These are phyloP conservation scores for Gryganskiella cystojenkinii DNA, from an alignment of 192 early-diverging fungal species.

Conservation along the genomic window DNA sequence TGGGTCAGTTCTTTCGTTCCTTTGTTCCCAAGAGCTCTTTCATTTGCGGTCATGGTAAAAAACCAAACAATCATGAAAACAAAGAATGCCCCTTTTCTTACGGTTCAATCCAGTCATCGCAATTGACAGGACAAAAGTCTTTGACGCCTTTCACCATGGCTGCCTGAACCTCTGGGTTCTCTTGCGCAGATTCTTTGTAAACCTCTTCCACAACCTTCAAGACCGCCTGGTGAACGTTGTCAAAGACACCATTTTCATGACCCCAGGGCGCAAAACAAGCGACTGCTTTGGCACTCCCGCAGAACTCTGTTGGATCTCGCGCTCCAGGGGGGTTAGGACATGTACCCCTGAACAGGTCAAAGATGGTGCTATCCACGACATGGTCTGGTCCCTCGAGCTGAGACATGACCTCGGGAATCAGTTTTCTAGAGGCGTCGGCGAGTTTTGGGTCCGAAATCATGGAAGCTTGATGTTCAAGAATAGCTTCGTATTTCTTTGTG, in stretches of 20 bases:
- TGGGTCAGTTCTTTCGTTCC: too few relatives aligned
- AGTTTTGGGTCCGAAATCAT: not conserved
- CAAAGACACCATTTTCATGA: slow-evolving; percentile 21
- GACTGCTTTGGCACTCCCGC: slow-evolving; percentile 41
- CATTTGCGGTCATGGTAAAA: not conserved
- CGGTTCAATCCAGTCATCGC: slow-evolving; percentile 39
- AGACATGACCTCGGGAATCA: not conserved
- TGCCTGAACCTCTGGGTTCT: not conserved
- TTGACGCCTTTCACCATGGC: slow-evolving; percentile 22
- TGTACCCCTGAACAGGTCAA: slow-evolving; percentile 26
- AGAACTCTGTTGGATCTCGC: slow-evolving; percentile 24
- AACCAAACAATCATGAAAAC: not conserved
- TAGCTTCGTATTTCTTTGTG: slow-evolving; percentile 17
- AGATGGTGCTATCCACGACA: slow-evolving; percentile 39
- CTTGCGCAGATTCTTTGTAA: not conserved
- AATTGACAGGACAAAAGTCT: slow-evolving; percentile 38
- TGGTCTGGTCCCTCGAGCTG: slow-evolving; percentile 8
- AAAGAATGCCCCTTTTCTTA: slow-evolving; percentile 21
- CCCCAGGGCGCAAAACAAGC: slow-evolving; percentile 45
- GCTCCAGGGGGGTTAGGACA: slow-evolving; percentile 10
- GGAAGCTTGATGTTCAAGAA: slow-evolving; percentile 18
- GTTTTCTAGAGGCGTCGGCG: not conserved
- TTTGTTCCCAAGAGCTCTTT: not conserved
- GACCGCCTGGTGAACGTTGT: slow-evolving; percentile 26
- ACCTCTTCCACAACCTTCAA: not conserved